A percentile compares a stretch with the other conserved stretches of the same genome.
Evolutionary conservation across 331 rosid species (phyloP).

Genomic region (Phaseolus coccineus): DNA sequence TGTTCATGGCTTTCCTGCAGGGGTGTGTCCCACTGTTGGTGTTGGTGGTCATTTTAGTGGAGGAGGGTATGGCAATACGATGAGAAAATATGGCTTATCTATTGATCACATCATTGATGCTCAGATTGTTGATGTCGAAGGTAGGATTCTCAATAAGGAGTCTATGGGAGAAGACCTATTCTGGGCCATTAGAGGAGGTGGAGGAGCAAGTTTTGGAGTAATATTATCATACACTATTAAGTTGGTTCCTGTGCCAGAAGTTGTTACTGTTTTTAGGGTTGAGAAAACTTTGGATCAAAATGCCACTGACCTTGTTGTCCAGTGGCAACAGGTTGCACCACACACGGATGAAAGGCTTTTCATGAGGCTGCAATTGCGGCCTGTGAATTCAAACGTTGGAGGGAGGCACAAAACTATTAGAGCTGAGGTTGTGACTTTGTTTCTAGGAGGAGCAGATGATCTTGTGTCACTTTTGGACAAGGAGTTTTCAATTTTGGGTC

Average conservation of each 20-base stretch:
- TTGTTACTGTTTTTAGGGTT: slow-evolving; percentile 40
- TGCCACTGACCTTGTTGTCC: slow-evolving; percentile 43
- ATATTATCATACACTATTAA: slow-evolving; percentile 45
- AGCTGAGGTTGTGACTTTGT: slow-evolving; percentile 41
- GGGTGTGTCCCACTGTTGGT: slow-evolving; percentile 58
- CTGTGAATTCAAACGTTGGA: slow-evolving; percentile 29
- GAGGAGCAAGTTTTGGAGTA: slow-evolving; percentile 53
- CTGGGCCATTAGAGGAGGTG: slow-evolving; percentile 61
- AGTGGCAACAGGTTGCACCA: slow-evolving; percentile 60
- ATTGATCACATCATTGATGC: slow-evolving; percentile 54
- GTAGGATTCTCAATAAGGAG: slow-evolving; percentile 44
- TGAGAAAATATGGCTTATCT: slow-evolving; percentile 49
- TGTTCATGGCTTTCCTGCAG: slow-evolving; percentile 61
- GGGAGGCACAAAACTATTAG: background rate
- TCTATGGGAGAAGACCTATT: slow-evolving; percentile 55
- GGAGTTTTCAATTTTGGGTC: slow-evolving; percentile 47
- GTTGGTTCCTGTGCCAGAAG: slow-evolving; percentile 44
- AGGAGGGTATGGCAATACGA: slow-evolving; percentile 54
- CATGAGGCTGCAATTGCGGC: slow-evolving; percentile 52
- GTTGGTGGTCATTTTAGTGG: slow-evolving; percentile 60
- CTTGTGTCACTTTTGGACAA: slow-evolving; percentile 40
- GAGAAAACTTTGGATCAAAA: slow-evolving; percentile 36
- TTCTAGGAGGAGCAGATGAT: slow-evolving; percentile 48
- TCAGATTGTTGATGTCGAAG: slow-evolving; percentile 49
- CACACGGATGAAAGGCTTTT: slow-evolving; percentile 48